Evolutionary conservation across 78 protist species (phyloP), one percentile per base, ranked within the genome.

Genomic region (Diacronema lutheri): DNA sequence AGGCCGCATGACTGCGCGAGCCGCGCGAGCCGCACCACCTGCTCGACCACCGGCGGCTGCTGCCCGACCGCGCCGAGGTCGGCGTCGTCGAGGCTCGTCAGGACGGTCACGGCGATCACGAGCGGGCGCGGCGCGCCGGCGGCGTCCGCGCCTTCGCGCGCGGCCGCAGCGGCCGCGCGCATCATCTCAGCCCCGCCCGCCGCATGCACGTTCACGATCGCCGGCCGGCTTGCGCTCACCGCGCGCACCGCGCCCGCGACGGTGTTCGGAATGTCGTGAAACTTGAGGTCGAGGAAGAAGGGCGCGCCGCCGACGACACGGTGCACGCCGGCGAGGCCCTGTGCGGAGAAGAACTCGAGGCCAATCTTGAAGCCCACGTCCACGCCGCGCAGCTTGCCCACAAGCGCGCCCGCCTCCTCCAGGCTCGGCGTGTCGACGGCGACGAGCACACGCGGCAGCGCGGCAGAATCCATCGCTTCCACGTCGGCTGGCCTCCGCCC

Each of bases 191-290:
- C n/a, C 0, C 79, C 79, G 12, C 79, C 79, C 10, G 55, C 35
- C 16, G 79, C 55, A 13, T 71, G 79, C 26, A 71, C 55, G 23
- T 23, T 71, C 31, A 71, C 3, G 25, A 41, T 1, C 1, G 79
- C 35, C 35, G 57, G 29, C 16, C 58, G 58, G 20, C 41, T 9
- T 7, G 41, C 26, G 19, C 29, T 11, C 37, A 31, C 10, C 55
- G 79, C 0, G 31, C 35, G 55, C 37, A 71, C 58, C 21, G 58
- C 79, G 57, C 79, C 79, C 7, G 79, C 79, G 38, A 71, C 79
- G 26, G 79, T 71, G 79, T 71, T 71, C 26, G 79, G 79, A 12
- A 71, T 71, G 58, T 71, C 79, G 35, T 71, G 79, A 58, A 71
- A 41, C 79, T 71, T 71, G 29, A 71, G 79, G 79, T 71, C 79